Evolutionary conservation across 441 rosid genomes (phyloP), one percentile per base, ranked within the genome.

Genomic region (Euphorbia schlechtendalii): DNA sequence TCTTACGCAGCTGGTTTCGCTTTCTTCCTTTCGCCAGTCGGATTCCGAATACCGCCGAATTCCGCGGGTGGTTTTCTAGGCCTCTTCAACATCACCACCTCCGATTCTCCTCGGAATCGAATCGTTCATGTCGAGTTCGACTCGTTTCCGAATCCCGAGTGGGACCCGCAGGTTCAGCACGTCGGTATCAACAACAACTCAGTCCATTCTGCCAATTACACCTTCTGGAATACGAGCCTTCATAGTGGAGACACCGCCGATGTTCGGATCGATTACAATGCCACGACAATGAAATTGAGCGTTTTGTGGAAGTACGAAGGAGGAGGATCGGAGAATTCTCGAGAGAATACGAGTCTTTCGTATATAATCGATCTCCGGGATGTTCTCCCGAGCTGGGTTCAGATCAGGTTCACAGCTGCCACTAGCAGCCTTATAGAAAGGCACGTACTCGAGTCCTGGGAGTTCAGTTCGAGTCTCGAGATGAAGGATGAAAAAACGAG

Each of bases 151-250:
- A 75, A 77, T 21, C 15, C 28, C 3, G 69, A 69, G 25, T 80
- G 84, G 77, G 90, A 86, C 76, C 96, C 96, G 41, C 14, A 8
- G 3, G 18, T 67, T 20, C 63, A 68, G 48, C 83, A 81, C 34
- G 80, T 81, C 0, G 83, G 83, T 9, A 78, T 81, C 59, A 81
- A 81, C 54, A 61, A 60, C 7, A 76, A 74, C 90, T 82, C 81
- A 2, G 36, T 82, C 41, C 43, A 73, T 15, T 82, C 85, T 2
- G 68, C 57, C 0, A 40, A 38, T 0, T 60, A 56, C 9, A 69
- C 74, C 14, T 55, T 34, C 9, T 79, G 85, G 77, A 71, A 79
- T 65, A 65, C 68, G 18, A 71, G 68, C 30, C 59, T 67, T 15
- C 76, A 74, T 43, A 69, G 59, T 8, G 74, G 73, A 34, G 79